These are phyloP conservation scores for Opeltia flavorubescens DNA, from an alignment of 495 filamentous ascomycete species.

Conservation along the genomic window DNA sequence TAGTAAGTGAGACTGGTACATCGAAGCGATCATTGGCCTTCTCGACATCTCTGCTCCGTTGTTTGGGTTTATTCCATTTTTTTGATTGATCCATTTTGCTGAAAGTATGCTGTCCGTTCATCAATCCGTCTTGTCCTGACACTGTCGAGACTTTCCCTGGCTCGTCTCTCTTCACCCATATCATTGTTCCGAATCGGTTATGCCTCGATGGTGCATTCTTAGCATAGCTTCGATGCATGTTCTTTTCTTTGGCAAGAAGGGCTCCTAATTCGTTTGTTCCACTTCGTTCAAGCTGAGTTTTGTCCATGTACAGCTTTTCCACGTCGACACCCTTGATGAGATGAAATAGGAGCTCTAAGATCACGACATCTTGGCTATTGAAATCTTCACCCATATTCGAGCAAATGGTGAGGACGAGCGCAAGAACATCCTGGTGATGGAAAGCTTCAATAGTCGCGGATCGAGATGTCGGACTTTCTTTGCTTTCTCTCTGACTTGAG, in stretches of 20 bases:
- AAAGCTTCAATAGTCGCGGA: conserved; percentile 82
- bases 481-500: conserved; percentile 49
- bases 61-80: conserved; percentile 70
- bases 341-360: conserved; percentile 85
- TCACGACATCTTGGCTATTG: conserved; percentile 64
- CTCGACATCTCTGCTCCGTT: conserved; percentile 49
- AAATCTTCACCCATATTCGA: conserved; percentile 92
- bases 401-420: conserved; percentile 66
- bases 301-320: conserved; percentile 71
- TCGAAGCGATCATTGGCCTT: conserved; percentile 59
- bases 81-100: conserved; percentile 85
- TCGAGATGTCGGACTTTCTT: conserved; percentile 78
- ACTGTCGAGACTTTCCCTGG: conserved; percentile 64
- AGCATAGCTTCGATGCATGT: conserved; percentile 62
- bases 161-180: conserved; percentile 87
- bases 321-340: conserved; percentile 81
- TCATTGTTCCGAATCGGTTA: conserved; percentile 91
- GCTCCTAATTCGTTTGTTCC: conserved; percentile 58
- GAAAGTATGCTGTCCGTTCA: conserved; percentile 56
- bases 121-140: conserved; percentile 71
- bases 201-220: conserved; percentile 76
- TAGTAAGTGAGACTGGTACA: conserved; percentile 49
- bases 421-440: conserved; percentile 77
- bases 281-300: conserved; percentile 48
- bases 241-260: conserved; percentile 65